Base-by-base conservation (phyloP, 2,329 filamentous ascomycete species). In the Calonectria hawksworthii region DNA sequence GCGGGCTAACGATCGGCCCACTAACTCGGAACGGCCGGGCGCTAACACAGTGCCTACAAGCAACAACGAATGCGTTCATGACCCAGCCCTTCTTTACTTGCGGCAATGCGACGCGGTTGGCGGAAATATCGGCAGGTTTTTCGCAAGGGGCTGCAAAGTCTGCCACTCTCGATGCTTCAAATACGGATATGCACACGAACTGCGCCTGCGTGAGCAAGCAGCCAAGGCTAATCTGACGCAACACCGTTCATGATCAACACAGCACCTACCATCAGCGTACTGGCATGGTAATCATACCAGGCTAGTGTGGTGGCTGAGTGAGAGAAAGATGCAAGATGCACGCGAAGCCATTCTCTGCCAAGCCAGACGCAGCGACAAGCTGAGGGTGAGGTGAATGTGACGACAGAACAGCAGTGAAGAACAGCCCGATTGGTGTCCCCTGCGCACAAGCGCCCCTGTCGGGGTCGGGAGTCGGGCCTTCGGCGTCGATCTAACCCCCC, bases 401-500 rank as follows among this genome's bases (percentile, higher is more conserved):
- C 71, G 71, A 73, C 71, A 65, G 61, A 66, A 32, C 47, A 56
- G 44, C n/a, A n/a, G 16, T 52, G n/a, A 66, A 61, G 26, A 38
- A 59, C 52, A 47, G 50, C 32, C 70, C 41, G n/a, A 54, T 67
- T 52, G 11, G 34, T 38, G 56, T 41, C 32, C 32, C 44, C 47
- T 52, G 68, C 41, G 50, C 23, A 21, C 70, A 52, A 41, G 51
- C 50, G 70, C 41, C 70, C 34, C 34, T 54, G 66, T 68, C 16
- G 66, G 30, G 34, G 66, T 59, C 59, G 41, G 66, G 52, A 23
- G 68, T 70, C 56, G 68, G 68, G 30, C 41, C 54, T 67, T 70
- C 72, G 72, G 72, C 34, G 59, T 67, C 67, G 72, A 74, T 74
- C 72, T 26, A 61, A 56, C 36, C 59, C 66, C 66, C 72, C 72